phyloP scores from a whole-genome alignment of 306 rosid species.

The Cucumis cinereus region DNA sequence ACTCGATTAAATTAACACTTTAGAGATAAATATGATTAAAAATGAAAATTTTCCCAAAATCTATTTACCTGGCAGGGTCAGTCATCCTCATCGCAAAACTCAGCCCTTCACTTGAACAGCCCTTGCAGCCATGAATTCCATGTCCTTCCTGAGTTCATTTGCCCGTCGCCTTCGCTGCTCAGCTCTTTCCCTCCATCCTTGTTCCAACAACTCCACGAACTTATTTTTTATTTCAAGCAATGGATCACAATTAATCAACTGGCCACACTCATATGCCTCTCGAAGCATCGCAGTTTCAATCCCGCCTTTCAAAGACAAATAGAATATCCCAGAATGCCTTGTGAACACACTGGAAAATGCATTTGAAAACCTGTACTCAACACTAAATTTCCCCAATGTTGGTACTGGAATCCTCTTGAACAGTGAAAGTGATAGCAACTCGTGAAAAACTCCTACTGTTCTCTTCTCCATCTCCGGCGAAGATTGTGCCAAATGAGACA shows the following conservation, averaged over 20 bases:
- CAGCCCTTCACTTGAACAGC: slow-evolving; percentile 8
- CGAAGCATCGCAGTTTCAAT: slow-evolving; percentile 69
- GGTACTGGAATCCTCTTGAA: slow-evolving; percentile 73
- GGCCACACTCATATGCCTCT: slow-evolving; percentile 49
- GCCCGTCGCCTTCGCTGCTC: slow-evolving; percentile 33
- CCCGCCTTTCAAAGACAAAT: slow-evolving; percentile 77
- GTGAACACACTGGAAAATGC: slow-evolving; percentile 55
- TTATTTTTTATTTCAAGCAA: slow-evolving; percentile 54
- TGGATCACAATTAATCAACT: slow-evolving; percentile 62
- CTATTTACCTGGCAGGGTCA: slow-evolving; percentile 5
- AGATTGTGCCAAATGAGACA: slow-evolving; percentile 44
- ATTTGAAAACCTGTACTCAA: slow-evolving; percentile 72
- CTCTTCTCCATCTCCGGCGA: slow-evolving; percentile 66
- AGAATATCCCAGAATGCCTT: slow-evolving; percentile 76
- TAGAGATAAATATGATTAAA: neutral
- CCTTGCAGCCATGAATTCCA: slow-evolving; percentile 30
- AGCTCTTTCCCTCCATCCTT: slow-evolving; percentile 57
- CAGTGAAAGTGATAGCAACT: slow-evolving; percentile 53
- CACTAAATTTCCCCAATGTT: slow-evolving; percentile 60
- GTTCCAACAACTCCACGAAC: slow-evolving; percentile 61
- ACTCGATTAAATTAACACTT: neutral
- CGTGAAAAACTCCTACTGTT: slow-evolving; percentile 38
- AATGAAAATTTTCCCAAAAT: neutral
- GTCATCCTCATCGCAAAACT: neutral
- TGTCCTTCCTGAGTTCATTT: slow-evolving; percentile 28